Evolutionary conservation across 2,329 filamentous ascomycete species (phyloP).

Genomic region (Zasmidium citrigriseum): DNA sequence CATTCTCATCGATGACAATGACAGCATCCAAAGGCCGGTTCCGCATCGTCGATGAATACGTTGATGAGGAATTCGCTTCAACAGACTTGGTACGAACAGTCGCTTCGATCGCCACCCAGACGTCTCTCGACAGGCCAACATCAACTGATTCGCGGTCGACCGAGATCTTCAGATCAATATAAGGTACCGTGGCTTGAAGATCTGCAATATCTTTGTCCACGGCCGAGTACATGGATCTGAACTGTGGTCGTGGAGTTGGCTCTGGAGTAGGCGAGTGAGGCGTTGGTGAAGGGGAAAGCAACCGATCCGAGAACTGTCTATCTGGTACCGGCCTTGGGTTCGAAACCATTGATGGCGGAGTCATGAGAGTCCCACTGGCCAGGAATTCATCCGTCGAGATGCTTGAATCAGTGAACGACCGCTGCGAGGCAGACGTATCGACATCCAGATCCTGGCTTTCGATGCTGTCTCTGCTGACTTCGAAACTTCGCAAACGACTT

Average conservation of each 20-base stretch:
- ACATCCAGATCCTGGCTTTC: constrained; percentile 21
- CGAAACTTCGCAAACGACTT: constrained; percentile 30
- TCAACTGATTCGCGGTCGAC: constrained; percentile 28
- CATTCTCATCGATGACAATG: constrained; percentile 9
- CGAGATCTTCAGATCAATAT: constrained; percentile 26
- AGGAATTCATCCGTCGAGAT: constrained; percentile 27
- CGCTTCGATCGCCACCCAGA: constrained; percentile 35
- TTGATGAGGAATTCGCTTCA: neutral
- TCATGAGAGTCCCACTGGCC: constrained; percentile 12
- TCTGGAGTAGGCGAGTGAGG: constrained; percentile 16
- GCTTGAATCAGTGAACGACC: constrained; percentile 31
- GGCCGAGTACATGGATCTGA: neutral
- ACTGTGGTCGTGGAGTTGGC: constrained; percentile 21
- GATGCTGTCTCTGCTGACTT: constrained; percentile 29
- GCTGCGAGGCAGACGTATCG: constrained; percentile 12
- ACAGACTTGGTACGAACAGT: constrained; percentile 24
- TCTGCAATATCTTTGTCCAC: neutral
- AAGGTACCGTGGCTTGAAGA: constrained; percentile 22
- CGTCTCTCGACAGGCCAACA: constrained; percentile 20
- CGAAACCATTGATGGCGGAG: constrained; percentile 12
- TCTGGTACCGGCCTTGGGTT: constrained; percentile 1
- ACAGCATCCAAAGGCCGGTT: constrained; percentile 15
- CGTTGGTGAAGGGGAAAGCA: constrained; percentile 15
- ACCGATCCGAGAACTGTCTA: constrained; percentile 8
- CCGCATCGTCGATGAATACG: neutral